phyloP scores from a whole-genome alignment of 2,329 filamentous ascomycete genomes.

The Stylonectria norvegica region DNA sequence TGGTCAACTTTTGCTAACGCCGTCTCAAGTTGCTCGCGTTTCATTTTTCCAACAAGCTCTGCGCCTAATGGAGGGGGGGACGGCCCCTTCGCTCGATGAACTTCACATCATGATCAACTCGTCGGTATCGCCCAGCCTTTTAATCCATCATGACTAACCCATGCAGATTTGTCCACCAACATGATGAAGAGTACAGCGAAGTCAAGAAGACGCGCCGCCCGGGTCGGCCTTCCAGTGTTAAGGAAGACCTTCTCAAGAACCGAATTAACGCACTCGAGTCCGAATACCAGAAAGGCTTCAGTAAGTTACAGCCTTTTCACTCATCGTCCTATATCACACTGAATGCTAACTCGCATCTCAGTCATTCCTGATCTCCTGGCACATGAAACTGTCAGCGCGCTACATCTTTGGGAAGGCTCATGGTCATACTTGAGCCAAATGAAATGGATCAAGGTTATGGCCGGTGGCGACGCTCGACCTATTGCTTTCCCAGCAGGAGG shows the following conservation, averaged over 20 bases:
- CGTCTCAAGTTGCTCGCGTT: slow-evolving; percentile 35
- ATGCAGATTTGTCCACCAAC: slow-evolving; percentile 57
- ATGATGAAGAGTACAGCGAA: slow-evolving; percentile 66
- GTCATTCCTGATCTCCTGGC: slow-evolving; percentile 73
- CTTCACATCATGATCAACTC: slow-evolving; percentile 60
- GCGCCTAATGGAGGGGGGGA: slow-evolving; percentile 38
- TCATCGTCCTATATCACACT: neutral
- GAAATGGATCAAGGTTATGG: slow-evolving; percentile 71
- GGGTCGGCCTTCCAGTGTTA: slow-evolving; percentile 73
- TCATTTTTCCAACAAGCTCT: slow-evolving; percentile 68
- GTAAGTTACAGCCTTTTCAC: slow-evolving; percentile 45
- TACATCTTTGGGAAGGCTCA: slow-evolving; percentile 75
- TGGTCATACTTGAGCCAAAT: slow-evolving; percentile 78
- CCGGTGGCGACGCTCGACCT: slow-evolving; percentile 60
- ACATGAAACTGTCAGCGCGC: slow-evolving; percentile 58
- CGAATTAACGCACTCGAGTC: slow-evolving; percentile 68
- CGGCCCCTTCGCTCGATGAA: slow-evolving; percentile 51
- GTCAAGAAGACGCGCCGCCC: slow-evolving; percentile 68
- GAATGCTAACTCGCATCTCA: slow-evolving; percentile 29
- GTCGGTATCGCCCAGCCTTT: slow-evolving; percentile 40
- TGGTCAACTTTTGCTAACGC: slow-evolving; percentile 2
- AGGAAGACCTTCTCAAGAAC: slow-evolving; percentile 73
- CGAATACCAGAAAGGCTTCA: slow-evolving; percentile 81
- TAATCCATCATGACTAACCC: slow-evolving; percentile 21
- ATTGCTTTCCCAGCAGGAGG: slow-evolving; percentile 71